Percentiles rank a stretch among this genome's conserved stretches.
Evolutionary conservation across 495 filamentous ascomycete genomes (phyloP).

Genomic region (Pseudoneurospora amorphoporcata): DNA sequence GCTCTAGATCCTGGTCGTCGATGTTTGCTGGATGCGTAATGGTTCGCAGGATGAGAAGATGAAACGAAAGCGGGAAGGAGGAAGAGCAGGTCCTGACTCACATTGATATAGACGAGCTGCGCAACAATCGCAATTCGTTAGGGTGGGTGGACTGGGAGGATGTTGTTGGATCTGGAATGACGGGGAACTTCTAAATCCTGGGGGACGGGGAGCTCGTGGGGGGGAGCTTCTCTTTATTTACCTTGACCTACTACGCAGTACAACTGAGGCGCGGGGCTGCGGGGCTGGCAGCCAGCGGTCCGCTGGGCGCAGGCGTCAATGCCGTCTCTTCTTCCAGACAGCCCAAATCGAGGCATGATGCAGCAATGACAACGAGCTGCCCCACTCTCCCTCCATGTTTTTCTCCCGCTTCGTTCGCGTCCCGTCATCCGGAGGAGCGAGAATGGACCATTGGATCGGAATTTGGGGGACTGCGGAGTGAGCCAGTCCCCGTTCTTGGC

Average conservation of each 20-base stretch:
- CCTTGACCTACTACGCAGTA: background rate
- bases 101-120: background rate
- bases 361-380: background rate
- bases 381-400: background rate
- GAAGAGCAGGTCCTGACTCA: background rate
- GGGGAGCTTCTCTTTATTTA: background rate
- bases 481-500: background rate
- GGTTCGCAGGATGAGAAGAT: background rate
- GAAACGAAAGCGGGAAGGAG: background rate
- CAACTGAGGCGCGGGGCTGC: background rate
- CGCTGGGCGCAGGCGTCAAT: background rate
- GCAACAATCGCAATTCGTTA: background rate
- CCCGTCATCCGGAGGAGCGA: background rate
- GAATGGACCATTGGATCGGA: background rate
- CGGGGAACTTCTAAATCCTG: background rate
- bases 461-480: background rate
- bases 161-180: background rate
- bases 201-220: background rate
- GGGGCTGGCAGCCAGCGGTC: background rate
- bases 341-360: background rate
- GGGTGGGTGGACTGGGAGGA: background rate
- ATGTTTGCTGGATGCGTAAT: background rate
- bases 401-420: background rate
- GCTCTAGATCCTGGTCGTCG: background rate
- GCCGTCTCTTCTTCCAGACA: background rate